phyloP scores from a whole-genome alignment of 2,329 filamentous ascomycete species.

The Tothia fuscella region DNA sequence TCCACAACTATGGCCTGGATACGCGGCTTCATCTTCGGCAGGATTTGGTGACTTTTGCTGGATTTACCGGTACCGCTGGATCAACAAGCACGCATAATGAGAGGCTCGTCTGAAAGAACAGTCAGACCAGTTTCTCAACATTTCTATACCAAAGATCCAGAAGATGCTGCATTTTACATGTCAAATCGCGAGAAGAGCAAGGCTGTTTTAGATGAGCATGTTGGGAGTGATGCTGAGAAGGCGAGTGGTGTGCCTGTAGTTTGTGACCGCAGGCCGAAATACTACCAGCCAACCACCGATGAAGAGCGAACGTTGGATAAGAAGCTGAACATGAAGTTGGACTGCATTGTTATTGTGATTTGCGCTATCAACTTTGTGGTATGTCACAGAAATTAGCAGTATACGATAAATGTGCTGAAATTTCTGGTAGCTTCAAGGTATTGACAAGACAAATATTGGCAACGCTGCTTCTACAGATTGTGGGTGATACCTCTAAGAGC shows the following conservation, averaged over 20 bases:
- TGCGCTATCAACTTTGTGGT: constrained; percentile 39
- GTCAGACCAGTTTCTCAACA: not conserved
- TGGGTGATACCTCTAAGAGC: not conserved
- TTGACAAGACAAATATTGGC: constrained; percentile 39
- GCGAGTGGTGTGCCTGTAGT: too few species aligned
- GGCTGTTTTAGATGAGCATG: not conserved
- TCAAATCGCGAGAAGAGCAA: not conserved
- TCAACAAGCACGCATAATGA: too few species aligned
- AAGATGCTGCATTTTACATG: not conserved
- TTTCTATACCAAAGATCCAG: not conserved
- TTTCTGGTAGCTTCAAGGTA: constrained; percentile 40
- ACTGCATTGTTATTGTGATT: constrained; percentile 38
- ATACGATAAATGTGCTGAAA: too few species aligned
- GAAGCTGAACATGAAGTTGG: constrained; percentile 28
- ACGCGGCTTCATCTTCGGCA: too few species aligned
- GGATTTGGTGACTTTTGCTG: too few species aligned
- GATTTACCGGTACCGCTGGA: not conserved
- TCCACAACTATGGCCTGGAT: too few species aligned
- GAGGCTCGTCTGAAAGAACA: not conserved
- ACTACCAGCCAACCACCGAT: not conserved
- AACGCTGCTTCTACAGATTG: not conserved
- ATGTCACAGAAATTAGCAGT: too few species aligned
- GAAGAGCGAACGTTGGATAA: not conserved
- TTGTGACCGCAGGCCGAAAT: not conserved
- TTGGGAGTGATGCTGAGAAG: not conserved